Conservation (phyloP, 1,139 yeast genomes). For the Hemisphaericaspora xylanilytica region DNA sequence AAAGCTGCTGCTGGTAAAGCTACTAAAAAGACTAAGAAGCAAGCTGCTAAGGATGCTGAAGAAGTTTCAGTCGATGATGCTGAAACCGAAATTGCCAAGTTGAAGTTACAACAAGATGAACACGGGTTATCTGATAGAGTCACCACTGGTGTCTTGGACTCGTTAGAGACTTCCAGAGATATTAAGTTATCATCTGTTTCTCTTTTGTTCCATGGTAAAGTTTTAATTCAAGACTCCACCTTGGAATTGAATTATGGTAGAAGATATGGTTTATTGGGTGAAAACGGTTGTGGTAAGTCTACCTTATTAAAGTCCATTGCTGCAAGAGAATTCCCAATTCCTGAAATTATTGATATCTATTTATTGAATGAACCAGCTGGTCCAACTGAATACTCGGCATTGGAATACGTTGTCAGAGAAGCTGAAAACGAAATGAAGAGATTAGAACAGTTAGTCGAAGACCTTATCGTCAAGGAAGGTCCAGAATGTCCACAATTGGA, state of each 20-base stretch:
- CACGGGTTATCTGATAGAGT: slow-evolving; percentile 96
- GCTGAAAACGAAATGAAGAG: slow-evolving; percentile 92
- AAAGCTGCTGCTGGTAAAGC: slow-evolving; percentile 74
- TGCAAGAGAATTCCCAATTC: slow-evolving; percentile 94
- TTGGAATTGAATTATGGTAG: slow-evolving; percentile 96
- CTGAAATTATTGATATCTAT: slow-evolving; percentile 87
- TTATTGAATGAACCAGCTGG: slow-evolving; percentile 96
- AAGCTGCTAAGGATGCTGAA: slow-evolving; percentile 55
- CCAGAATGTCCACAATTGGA: slow-evolving; percentile 89
- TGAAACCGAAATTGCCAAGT: slow-evolving; percentile 75
- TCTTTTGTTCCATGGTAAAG: slow-evolving; percentile 95
- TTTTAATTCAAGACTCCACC: slow-evolving; percentile 84
- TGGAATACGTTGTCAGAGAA: slow-evolving; percentile 95
- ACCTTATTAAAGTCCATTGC: slow-evolving; percentile 91
- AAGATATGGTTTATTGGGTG: slow-evolving; percentile 95
- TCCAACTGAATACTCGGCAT: slow-evolving; percentile 85
- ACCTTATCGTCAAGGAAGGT: slow-evolving; percentile 83
- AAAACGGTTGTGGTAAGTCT: slow-evolving; percentile 98
- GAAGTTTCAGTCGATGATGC: slow-evolving; percentile 61
- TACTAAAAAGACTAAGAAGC: slow-evolving; percentile 60
- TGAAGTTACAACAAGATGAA: slow-evolving; percentile 90
- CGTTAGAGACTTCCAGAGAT: slow-evolving; percentile 89
- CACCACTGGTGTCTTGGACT: slow-evolving; percentile 93
- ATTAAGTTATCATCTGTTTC: slow-evolving; percentile 87
- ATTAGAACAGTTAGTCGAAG: slow-evolving; percentile 89